Base-by-base conservation (phyloP, 169 alveolate species). In the Eimeria nieschulzi region DNA sequence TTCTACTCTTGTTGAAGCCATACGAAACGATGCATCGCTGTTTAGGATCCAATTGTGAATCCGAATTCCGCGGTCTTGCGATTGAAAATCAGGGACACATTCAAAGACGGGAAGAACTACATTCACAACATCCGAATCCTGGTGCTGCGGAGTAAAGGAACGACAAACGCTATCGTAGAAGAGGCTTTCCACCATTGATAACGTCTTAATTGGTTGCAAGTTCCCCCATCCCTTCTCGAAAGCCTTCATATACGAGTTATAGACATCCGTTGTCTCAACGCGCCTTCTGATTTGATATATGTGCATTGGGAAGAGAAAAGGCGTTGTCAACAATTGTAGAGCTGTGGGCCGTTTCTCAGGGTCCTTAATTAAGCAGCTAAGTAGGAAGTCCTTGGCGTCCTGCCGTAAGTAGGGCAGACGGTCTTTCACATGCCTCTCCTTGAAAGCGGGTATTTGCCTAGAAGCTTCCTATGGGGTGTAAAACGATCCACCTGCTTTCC, bases 171-270 rank as follows among this genome's bases (percentile, higher is more conserved):
- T 19, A 71, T 78, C 87, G 39, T 23, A 78, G 21, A 9, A 23
- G 72, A 78, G 46, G 72, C 26, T 54, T 78, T 78, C 87, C 72
- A 53, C 54, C 73, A 55, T 55, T 55, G 56, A n/a, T n/a, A 78
- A 55, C 25, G 10, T 55, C 39, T 78, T 19, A 7, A 78, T 55
- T 0, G 87, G 87, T 71, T 0, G 7, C 66, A 78, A 0, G 66
- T 78, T 78, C 12, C 87, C 87, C 87, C 87, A 78, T 17, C 87
- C 87, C 25, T 55, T 78, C 72, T 78, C 87, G 39, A 78, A 78
- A 26, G 87, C 87, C n/a, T 55, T 21, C 87, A 78, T 55, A 17
- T 78, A 78, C 26, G 87, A n/a, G 59, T 53, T 54, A 71, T 78
- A 78, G 33, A 78, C 72, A 23, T 78, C 87, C 7, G 87, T 78